Evolutionary conservation across 2,329 filamentous ascomycete species (phyloP).

Genomic region (Stemphylium beticola): DNA sequence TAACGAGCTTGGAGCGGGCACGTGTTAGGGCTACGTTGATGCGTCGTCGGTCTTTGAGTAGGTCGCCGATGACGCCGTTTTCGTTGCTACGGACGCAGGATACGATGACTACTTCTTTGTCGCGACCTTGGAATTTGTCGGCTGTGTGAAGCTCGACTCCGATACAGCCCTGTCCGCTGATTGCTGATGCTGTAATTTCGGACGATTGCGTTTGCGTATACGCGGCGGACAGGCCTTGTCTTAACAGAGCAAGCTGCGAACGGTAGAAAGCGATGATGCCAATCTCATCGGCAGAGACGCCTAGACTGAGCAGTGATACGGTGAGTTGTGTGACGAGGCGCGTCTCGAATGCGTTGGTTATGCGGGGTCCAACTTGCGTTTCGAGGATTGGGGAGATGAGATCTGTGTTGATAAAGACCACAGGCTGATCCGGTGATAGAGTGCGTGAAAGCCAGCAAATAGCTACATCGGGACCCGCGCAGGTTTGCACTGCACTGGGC

Average conservation of each 20-base stretch:
- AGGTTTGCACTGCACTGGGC: constrained; percentile 43
- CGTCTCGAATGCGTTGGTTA: constrained; percentile 86
- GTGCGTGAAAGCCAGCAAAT: constrained; percentile 80
- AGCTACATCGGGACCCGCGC: constrained; percentile 55
- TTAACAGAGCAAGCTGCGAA: constrained; percentile 84
- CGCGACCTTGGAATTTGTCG: constrained; percentile 93
- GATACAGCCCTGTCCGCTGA: constrained; percentile 20
- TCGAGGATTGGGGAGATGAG: constrained; percentile 70
- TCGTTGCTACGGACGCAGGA: constrained; percentile 89
- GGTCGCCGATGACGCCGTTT: constrained; percentile 80
- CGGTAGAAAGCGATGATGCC: constrained; percentile 98
- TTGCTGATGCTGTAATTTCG: constrained; percentile 44
- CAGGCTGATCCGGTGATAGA: constrained; percentile 72
- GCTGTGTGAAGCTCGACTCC: constrained; percentile 94
- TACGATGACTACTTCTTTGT: constrained; percentile 91
- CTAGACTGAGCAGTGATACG: constrained; percentile 74
- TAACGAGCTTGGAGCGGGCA: constrained; percentile 87
- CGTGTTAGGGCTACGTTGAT: constrained; percentile 97
- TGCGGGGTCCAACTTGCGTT: constrained; percentile 75
- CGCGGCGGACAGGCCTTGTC: constrained; percentile 68
- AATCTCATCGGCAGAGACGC: constrained; percentile 76
- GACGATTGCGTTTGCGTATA: constrained; percentile 53
- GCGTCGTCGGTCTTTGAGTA: constrained; percentile 87
- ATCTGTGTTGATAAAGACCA: constrained; percentile 91
- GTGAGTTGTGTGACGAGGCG: constrained; percentile 80